Evolutionary conservation across 179 eudicot genomes (phyloP).

Genomic region (Nepenthes alata): DNA sequence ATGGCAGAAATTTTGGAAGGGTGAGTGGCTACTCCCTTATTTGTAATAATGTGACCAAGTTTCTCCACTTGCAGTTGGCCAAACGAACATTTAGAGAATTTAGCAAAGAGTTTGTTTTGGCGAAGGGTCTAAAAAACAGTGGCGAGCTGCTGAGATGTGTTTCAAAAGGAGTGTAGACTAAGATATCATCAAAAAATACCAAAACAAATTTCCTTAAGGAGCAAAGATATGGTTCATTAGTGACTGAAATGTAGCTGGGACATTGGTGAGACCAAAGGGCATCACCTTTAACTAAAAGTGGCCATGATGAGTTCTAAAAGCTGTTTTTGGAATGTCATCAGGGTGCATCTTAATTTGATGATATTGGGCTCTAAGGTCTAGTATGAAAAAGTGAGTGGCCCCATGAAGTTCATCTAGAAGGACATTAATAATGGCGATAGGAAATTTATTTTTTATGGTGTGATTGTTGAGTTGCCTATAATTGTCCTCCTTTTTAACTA

Average conservation of each 20-base stretch:
- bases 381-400: background rate
- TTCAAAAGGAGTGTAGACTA: background rate
- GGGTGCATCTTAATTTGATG: background rate
- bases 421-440: background rate
- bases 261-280: background rate
- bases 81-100: background rate
- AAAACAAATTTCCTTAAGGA: background rate
- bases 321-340: background rate
- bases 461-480: background rate
- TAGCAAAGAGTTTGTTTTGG: background rate
- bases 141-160: background rate
- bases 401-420: background rate
- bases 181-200: constrained; percentile 4
- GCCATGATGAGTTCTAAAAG: background rate
- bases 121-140: background rate
- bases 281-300: background rate
- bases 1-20: background rate
- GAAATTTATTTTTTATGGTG: background rate
- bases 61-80: background rate
- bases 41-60: background rate
- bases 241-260: background rate
- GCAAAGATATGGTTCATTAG: background rate
- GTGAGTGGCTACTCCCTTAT: background rate
- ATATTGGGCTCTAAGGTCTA: background rate
- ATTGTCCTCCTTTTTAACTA: background rate